Percentiles rank a stretch among this genome's conserved stretches.
Evolutionary conservation across 345 rosid genomes (phyloP).

Genomic region (Chamaenerion angustifolium): DNA sequence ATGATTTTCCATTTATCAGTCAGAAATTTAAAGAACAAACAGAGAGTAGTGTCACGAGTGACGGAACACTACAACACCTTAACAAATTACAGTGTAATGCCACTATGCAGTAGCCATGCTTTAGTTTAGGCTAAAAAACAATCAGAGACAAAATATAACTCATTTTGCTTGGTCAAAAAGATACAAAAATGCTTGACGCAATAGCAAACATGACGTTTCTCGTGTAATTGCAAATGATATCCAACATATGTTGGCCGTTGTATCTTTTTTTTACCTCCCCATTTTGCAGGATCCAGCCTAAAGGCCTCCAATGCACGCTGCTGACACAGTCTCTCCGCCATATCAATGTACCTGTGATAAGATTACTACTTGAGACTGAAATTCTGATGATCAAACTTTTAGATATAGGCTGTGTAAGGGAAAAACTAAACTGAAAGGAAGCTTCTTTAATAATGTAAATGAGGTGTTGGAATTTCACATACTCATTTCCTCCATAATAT

Average conservation of each 20-base stretch:
- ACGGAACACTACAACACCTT: too few species aligned
- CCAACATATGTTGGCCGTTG: too few species aligned
- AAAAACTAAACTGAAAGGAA: neutral
- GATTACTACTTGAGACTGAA: neutral
- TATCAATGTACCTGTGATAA: constrained; percentile 70
- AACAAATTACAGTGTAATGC: too few species aligned
- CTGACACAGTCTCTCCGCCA: constrained; percentile 88
- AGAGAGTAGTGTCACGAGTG: too few species aligned
- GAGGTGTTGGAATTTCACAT: constrained; percentile 12
- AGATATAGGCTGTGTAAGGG: neutral
- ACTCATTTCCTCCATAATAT: constrained; percentile 97
- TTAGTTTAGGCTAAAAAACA: too few species aligned
- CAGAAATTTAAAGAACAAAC: too few species aligned
- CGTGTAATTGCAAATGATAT: neutral
- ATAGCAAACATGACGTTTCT: neutral
- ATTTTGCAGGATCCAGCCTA: constrained; percentile 67
- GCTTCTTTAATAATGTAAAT: neutral
- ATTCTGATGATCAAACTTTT: neutral
- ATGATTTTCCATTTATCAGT: too few species aligned
- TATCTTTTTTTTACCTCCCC: constrained; percentile 64
- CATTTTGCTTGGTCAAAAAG: too few species aligned
- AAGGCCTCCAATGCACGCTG: constrained; percentile 84
- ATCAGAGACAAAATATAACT: too few species aligned
- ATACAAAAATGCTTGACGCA: too few species aligned
- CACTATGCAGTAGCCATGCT: too few species aligned